Evolutionary conservation across 2,329 filamentous ascomycete genomes (phyloP), one percentile per base, ranked within the genome.

Genomic region (Hirsutella minnesotensis): DNA sequence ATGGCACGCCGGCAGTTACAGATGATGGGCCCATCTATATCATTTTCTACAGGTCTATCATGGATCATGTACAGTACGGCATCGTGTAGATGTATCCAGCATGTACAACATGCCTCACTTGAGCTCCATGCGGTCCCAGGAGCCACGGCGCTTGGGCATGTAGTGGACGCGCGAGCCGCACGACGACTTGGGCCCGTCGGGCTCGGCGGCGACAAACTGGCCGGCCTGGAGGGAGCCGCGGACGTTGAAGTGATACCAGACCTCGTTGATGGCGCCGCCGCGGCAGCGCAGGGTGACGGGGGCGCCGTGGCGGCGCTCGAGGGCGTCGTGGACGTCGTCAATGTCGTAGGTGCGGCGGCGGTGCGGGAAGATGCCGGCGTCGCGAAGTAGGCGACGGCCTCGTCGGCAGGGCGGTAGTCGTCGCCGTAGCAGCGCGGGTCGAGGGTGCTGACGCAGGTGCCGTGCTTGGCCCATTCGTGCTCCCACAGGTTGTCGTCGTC

Each of bases 401-500:
- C 83, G 50, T 83, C 69, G 19, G 73, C 73, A 0, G 72, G 60
- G 43, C 68, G 60, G 57, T 84, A 82, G 52, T 65, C n/a, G 22
- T 24, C 56, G 4, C 63, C 61, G 62, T 86, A 88, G 66, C 83
- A 88, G 16, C 62, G 59, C 0, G 82, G 74, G 38, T 79, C 68
- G 9, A 87, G 68, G 0, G 83, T 87, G 51, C 69, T 77, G 49
- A 86, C 75, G 62, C 83, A 86, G 15, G 69, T 72, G 46, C 83
- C 83, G 58, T 87, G 83, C 58, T 85, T 87, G 49, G 68, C 67
- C 79, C 80, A 86, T 60, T 87, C 83, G 58, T 86, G 81, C 56
- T 81, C 67, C 83, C 83, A 87, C 51, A 87, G 76, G 10, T 62
- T 63, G 51, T 81, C 73, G 49, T 82, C 75, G 35, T 78, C 62